Evolutionary conservation across 164 flowering plant species (phyloP), one percentile per base, ranked within the genome.

Genomic region (Amborella trichopoda): DNA sequence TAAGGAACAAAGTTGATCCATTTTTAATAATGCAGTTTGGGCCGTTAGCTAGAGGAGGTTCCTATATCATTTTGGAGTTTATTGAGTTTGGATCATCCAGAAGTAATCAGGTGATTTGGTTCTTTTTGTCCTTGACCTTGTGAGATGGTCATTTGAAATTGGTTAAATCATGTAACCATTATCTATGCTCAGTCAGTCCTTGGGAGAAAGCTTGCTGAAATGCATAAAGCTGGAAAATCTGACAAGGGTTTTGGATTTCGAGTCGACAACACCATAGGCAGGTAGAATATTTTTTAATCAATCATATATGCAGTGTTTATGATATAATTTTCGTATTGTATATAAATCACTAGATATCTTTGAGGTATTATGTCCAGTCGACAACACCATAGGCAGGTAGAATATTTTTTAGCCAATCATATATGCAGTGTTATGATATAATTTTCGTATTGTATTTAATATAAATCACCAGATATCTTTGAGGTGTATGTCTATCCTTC

Each of bases 351-450:
- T n/a, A n/a, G n/a, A n/a, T n/a, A n/a, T n/a, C n/a, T n/a, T n/a
- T n/a, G n/a, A n/a, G n/a, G n/a, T n/a, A n/a, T n/a, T n/a, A 43
- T 84, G 83, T 67, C 71, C 80, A 51, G 93, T 83, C 27, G 52
- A 87, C 48, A 91, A 91, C 59, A 91, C 96, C 22, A 84, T 91
- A 62, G 99, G 99, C 59, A 91, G 99, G 99, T 85, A 51, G 22
- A n/a, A n/a, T n/a, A n/a, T n/a, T n/a, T n/a, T n/a, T n/a, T n/a
- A n/a, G n/a, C n/a, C n/a, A n/a, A n/a, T n/a, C n/a, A n/a, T n/a
- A n/a, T n/a, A n/a, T n/a, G n/a, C n/a, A n/a, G n/a, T n/a, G n/a
- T n/a, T n/a, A n/a, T n/a, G n/a, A n/a, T n/a, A n/a, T n/a, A n/a
- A n/a, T n/a, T n/a, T n/a, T n/a, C n/a, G n/a, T n/a, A n/a, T n/a